These are phyloP conservation scores for Exophiala sp. DNA, from an alignment of 2,329 filamentous ascomycete species.

Conservation along the genomic window DNA sequence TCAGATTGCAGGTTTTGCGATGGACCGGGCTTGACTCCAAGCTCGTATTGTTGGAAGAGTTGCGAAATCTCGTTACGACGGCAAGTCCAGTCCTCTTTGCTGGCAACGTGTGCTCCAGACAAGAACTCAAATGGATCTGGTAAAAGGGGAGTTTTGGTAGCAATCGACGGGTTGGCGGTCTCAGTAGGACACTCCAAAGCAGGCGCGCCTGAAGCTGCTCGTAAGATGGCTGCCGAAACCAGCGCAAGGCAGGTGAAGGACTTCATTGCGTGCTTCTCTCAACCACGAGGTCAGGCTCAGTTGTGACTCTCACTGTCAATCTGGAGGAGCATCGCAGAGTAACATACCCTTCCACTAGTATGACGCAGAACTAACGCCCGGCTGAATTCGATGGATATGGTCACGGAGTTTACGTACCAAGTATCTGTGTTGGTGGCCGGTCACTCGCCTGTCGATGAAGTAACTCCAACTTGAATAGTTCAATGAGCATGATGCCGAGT, in stretches of 20 bases:
- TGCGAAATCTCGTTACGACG: slow-evolving; percentile 49
- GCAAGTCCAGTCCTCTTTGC: slow-evolving; percentile 48
- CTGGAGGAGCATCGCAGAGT: neutral
- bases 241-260: neutral
- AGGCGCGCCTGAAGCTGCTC: neutral
- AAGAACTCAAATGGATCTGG: slow-evolving; percentile 48
- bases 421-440: neutral
- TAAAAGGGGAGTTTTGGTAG: slow-evolving; percentile 5
- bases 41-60: slow-evolving; percentile 51
- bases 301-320: neutral
- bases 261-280: neutral
- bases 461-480: neutral
- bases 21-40: slow-evolving; percentile 44
- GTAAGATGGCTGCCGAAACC: neutral
- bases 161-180: neutral
- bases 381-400: neutral
- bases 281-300: neutral
- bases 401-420: neutral
- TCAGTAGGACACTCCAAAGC: neutral
- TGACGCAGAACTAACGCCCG: neutral
- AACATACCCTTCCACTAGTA: neutral
- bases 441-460: neutral
- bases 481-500: neutral
- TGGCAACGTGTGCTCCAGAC: slow-evolving; percentile 44
- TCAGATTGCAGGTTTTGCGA: slow-evolving; percentile 2